These are phyloP conservation scores for Candida qinlingensis DNA, from an alignment of 805 yeast species.

Conservation along the genomic window DNA sequence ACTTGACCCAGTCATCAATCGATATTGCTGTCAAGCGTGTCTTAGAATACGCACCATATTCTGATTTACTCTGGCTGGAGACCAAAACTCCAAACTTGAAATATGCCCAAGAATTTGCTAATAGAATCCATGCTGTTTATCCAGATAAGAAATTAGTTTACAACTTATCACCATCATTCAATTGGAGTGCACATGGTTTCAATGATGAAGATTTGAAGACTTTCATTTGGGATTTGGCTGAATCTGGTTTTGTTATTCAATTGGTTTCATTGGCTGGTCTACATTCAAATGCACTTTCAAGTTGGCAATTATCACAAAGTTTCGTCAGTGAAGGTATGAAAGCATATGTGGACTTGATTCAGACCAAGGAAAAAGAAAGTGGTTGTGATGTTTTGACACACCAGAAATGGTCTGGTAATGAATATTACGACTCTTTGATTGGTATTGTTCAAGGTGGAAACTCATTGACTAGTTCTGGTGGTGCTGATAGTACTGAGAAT, in stretches of 20 bases:
- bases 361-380: conserved; percentile 38
- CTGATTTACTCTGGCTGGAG: conserved; percentile 59
- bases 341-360: conserved; percentile 51
- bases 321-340: conserved; percentile 52
- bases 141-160: conserved; percentile 56
- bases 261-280: conserved; percentile 57
- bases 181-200: conserved; percentile 57
- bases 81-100: conserved; percentile 51
- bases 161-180: conserved; percentile 55
- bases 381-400: conserved; percentile 52
- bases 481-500: conserved; percentile 4
- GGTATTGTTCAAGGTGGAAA: conserved; percentile 6
- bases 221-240: conserved; percentile 49
- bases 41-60: conserved; percentile 48
- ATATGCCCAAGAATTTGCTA: conserved; percentile 31
- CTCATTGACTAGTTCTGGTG: conserved; percentile 2
- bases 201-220: conserved; percentile 37
- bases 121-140: conserved; percentile 37
- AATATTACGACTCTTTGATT: conserved; percentile 35
- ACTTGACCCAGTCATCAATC: conserved; percentile 43
- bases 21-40: conserved; percentile 52
- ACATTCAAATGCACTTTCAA: conserved; percentile 46
- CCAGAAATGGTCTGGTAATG: conserved; percentile 62
- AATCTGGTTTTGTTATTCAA: conserved; percentile 53
- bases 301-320: conserved; percentile 44